Conservation (phyloP, 78 protist species). For the Trichosphaerium sp. region DNA sequence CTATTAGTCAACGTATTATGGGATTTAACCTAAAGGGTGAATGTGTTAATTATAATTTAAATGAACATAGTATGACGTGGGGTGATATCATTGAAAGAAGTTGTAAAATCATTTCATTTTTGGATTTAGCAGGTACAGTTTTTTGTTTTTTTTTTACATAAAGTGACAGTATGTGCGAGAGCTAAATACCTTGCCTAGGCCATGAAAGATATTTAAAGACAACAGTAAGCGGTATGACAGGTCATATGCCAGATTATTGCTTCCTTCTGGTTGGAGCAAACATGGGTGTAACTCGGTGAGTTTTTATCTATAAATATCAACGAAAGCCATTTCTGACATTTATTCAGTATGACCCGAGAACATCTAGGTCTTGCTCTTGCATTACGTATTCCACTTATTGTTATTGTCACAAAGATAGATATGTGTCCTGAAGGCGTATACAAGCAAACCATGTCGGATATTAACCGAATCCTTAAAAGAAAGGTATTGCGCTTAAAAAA, state of each 20-base stretch:
- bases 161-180: not conserved
- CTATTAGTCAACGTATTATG: conserved; percentile 59
- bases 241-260: conserved; percentile 65
- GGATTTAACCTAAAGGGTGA: conserved; percentile 74
- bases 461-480: too few species aligned
- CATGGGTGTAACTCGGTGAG: conserved; percentile 37
- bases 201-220: conserved; percentile 81
- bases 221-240: conserved; percentile 89
- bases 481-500: not conserved
- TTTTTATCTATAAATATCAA: too few species aligned
- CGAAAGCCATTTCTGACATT: not conserved
- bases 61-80: not conserved
- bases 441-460: conserved; percentile 39
- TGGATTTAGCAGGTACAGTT: conserved; percentile 84
- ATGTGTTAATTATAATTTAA: conserved; percentile 23
- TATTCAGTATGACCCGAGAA: conserved; percentile 18
- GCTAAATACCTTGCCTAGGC: not conserved
- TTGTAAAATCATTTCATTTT: conserved; percentile 48
- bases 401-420: conserved; percentile 86
- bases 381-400: conserved; percentile 63
- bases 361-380: conserved; percentile 86
- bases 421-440: conserved; percentile 70
- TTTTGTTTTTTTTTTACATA: not conserved
- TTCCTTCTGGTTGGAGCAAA: conserved; percentile 60
- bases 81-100: not conserved